Evolutionary conservation across 495 filamentous ascomycete species (phyloP), one percentile per base, ranked within the genome.

Genomic region (Neurospora africana): DNA sequence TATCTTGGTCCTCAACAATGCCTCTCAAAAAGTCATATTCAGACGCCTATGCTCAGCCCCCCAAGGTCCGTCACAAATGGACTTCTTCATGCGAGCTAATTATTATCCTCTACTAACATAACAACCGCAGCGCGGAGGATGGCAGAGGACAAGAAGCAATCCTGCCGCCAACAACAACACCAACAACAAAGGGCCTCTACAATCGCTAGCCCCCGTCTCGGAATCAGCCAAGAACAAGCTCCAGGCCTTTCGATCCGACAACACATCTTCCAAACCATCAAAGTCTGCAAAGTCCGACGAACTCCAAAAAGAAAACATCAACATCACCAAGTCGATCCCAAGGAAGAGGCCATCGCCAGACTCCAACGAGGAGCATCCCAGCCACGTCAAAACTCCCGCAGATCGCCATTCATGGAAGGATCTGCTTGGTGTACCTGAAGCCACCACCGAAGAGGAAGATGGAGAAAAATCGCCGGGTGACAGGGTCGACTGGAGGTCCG

Each of bases 361-460:
- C 27, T 65, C 27, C 27, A 3, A 68, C 74, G 72, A 43, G 74
- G 65, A 72, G 76, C 73, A 74, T 71, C 67, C 47, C 81, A 89
- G 79, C 84, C 86, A 72, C 86, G 76, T 91, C 4, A 89, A 88
- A 53, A 97, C 95, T 4, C 95, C 95, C 0, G 88, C 89, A 21
- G 88, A 89, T 37, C 86, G 91, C 58, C 83, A 96, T 40, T 88
- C 92, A 61, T 87, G 97, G 74, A 89, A 90, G 38, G 93, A 97
- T 73, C 83, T 98, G 27, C 91, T 98, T 72, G 89, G 90, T 53
- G 89, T 90, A 76, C 84, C 86, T 43, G 92, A 94, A 58, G 58
- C 47, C 21, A 74, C 70, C 35, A 73, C 27, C 27, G 53, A 70
- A 13, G 78, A 82, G 38, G 75, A 81, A 13, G 79, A 83, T 9